These are phyloP conservation scores for Epichloe gansuensis DNA, from an alignment of 2,329 filamentous ascomycete genomes.

Conservation along the genomic window DNA sequence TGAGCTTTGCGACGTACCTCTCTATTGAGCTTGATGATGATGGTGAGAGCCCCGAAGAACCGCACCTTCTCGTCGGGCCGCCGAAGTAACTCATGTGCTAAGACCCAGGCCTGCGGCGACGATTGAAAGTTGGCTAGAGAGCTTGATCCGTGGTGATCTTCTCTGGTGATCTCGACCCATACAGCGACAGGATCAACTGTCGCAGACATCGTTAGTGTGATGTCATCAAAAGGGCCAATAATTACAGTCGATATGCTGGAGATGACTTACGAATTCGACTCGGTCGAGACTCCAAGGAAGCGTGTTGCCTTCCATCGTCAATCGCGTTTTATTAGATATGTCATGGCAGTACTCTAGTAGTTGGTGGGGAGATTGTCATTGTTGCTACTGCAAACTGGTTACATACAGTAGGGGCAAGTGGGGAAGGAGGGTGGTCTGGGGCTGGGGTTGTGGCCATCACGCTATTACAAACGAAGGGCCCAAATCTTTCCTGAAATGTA, in stretches of 20 bases:
- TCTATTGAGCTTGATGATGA: conserved; percentile 90
- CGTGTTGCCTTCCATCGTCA: conserved; percentile 10
- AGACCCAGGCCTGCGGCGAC: conserved; percentile 70
- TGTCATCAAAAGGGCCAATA: background rate
- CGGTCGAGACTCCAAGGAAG: conserved; percentile 11
- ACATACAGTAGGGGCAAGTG: background rate
- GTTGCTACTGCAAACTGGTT: background rate
- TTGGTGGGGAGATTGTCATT: background rate
- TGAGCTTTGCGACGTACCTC: conserved; percentile 36
- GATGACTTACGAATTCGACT: conserved; percentile 14
- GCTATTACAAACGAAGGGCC: background rate
- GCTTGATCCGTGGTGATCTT: conserved; percentile 49
- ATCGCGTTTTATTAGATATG: background rate
- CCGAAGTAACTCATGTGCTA: conserved; percentile 64
- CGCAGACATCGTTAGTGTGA: conserved; percentile 7
- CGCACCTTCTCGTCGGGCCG: conserved; percentile 62
- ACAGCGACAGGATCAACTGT: conserved; percentile 40
- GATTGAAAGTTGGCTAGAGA: conserved; percentile 69
- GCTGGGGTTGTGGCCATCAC: background rate
- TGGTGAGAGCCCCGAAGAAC: conserved; percentile 87
- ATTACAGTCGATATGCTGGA: background rate
- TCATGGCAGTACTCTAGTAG: conserved; percentile 2
- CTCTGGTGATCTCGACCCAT: conserved; percentile 37
- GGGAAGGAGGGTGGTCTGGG: background rate
- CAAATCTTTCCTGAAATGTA: no score